Conservation (phyloP, 345 rosid genomes). For the Eucalyptus regnans region DNA sequence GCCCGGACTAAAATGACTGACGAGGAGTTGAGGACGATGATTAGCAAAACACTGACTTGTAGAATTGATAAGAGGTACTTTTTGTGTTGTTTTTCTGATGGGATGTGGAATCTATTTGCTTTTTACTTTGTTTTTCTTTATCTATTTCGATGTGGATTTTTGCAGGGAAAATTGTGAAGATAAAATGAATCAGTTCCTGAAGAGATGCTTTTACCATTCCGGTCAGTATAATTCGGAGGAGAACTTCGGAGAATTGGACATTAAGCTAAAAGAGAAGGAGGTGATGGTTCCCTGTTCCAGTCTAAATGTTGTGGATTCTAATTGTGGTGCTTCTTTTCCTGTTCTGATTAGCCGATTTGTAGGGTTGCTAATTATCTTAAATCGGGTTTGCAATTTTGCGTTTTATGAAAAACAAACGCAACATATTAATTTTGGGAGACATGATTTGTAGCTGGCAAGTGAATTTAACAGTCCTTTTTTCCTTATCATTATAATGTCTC, state of each 20-base stretch:
- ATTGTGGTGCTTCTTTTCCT: not conserved
- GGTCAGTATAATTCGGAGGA: conserved; percentile 78
- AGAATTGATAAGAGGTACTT: conserved; percentile 72
- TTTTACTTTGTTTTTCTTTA: not conserved
- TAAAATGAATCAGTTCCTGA: conserved; percentile 73
- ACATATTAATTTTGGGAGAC: not conserved
- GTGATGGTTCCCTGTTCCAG: conserved; percentile 1
- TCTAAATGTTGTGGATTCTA: not conserved
- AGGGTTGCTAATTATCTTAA: not conserved
- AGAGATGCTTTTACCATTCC: conserved; percentile 74
- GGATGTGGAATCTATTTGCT: not conserved
- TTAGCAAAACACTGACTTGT: conserved; percentile 71
- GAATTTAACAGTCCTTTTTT: not conserved
- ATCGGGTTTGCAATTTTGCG: not conserved
- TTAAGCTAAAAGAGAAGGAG: conserved; percentile 75
- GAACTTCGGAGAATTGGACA: conserved; percentile 53
- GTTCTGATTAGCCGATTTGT: not conserved
- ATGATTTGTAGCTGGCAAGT: not conserved
- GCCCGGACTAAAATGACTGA: conserved; percentile 68
- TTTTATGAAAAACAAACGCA: not conserved
- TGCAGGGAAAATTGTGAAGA: conserved; percentile 75
- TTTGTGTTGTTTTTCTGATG: not conserved
- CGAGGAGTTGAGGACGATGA: conserved; percentile 66
- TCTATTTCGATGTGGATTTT: not conserved
- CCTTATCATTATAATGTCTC: not conserved